phyloP scores from a whole-genome alignment of 2,329 filamentous ascomycete genomes.

The Claviceps spartinae region DNA sequence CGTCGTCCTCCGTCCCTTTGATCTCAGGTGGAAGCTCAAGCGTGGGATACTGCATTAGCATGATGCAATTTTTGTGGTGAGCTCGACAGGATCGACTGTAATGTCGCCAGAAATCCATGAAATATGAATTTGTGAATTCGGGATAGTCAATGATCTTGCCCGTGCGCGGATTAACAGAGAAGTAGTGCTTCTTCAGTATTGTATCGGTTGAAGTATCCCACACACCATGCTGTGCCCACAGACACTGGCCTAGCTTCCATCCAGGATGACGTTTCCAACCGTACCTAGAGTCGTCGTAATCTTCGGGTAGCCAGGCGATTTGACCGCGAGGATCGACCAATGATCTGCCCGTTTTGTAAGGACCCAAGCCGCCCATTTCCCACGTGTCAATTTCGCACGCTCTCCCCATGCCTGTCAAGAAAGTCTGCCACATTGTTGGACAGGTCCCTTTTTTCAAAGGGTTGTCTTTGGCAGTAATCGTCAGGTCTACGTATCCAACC shows the following conservation, averaged over 20 bases:
- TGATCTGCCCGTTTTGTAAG: conserved; percentile 72
- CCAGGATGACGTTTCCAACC: conserved; percentile 76
- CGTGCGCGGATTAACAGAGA: conserved; percentile 61
- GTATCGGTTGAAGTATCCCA: conserved; percentile 76
- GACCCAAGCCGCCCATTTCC: conserved; percentile 87
- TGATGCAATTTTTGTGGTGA: conserved; percentile 66
- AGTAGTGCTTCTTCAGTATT: conserved; percentile 76
- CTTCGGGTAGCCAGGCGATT: conserved; percentile 68
- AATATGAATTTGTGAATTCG: conserved; percentile 82
- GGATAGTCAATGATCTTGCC: conserved; percentile 66
- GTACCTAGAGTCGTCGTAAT: conserved; percentile 76
- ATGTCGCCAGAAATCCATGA: conserved; percentile 69
- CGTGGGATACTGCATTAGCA: conserved; percentile 85
- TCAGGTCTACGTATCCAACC: conserved; percentile 71
- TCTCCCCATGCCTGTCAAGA: conserved; percentile 80
- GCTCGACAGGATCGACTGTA: conserved; percentile 63
- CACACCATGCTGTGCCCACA: conserved; percentile 94
- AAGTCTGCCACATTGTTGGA: conserved; percentile 87
- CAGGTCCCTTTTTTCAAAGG: conserved; percentile 85
- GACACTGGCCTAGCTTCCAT: conserved; percentile 87
- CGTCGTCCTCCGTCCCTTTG: conserved; percentile 79
- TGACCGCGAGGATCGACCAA: conserved; percentile 82
- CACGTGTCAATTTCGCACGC: conserved; percentile 83
- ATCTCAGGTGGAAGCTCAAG: conserved; percentile 82
- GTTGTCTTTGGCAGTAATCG: conserved; percentile 70